phyloP scores from a whole-genome alignment of 108 stramenopile species.

The Cylindrotheca fusiformis region DNA sequence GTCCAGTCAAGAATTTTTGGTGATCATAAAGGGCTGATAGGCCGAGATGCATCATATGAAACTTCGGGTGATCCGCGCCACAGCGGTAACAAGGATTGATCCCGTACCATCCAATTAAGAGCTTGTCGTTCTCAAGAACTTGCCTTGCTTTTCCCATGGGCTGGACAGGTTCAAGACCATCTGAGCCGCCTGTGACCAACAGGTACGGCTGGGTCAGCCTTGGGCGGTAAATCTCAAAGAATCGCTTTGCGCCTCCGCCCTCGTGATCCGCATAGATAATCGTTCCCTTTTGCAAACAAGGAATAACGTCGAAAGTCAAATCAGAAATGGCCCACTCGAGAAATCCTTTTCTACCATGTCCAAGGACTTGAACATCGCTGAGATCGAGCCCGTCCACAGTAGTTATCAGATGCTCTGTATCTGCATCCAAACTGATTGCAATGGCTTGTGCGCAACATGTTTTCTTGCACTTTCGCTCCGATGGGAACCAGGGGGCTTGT shows the following conservation, averaged over 20 bases:
- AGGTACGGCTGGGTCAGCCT: conserved; percentile 9
- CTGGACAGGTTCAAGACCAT: background rate
- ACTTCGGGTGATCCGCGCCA: conserved; percentile 3
- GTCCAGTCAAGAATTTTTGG: background rate
- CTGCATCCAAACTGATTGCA: conserved; percentile 7
- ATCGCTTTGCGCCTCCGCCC: conserved; percentile 1
- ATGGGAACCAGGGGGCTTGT: conserved; percentile 11
- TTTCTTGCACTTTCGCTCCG: conserved; percentile 2
- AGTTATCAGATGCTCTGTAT: conserved; percentile 3
- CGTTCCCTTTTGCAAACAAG: conserved; percentile 9
- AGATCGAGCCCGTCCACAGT: conserved; percentile 10
- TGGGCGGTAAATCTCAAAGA: conserved; percentile 2
- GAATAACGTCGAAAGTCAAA: conserved; percentile 5
- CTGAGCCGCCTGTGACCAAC: conserved; percentile 5
- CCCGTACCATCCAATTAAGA: conserved; percentile 12
- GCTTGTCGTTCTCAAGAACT: background rate
- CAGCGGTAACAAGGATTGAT: conserved; percentile 7
- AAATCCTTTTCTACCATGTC: background rate
- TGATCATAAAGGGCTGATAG: conserved; percentile 7
- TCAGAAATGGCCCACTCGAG: conserved; percentile 3
- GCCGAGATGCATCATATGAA: conserved; percentile 6
- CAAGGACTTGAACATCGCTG: conserved; percentile 7
- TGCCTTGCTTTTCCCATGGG: conserved; percentile 1
- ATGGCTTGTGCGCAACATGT: conserved; percentile 13
- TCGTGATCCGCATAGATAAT: conserved; percentile 8